phyloP scores from a whole-genome alignment of 2,329 filamentous ascomycete species.

The Xylariaceae sp. region DNA sequence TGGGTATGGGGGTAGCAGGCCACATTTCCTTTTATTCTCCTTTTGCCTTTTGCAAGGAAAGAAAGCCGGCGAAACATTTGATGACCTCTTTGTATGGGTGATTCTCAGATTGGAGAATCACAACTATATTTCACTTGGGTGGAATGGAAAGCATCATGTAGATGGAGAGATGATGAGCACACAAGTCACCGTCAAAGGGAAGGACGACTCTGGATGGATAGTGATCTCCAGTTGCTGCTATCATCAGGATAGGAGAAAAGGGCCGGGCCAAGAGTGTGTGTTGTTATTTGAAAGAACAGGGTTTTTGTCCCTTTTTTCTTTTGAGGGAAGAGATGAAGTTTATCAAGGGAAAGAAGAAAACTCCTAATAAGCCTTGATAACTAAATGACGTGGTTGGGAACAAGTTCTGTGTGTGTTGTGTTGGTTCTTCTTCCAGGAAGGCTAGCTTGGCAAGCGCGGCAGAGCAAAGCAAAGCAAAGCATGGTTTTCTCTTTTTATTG shows the following conservation, averaged over 20 bases:
- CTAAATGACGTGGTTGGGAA: no score
- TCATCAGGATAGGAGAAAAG: constrained; percentile 1
- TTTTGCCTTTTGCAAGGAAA: constrained; percentile 6
- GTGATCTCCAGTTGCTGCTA: neutral
- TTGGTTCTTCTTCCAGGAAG: constrained; percentile 2
- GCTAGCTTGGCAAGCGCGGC: constrained; percentile 11
- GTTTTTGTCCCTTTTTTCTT: constrained; percentile 1
- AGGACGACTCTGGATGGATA: constrained; percentile 7
- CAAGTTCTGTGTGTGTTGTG: neutral
- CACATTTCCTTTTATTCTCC: constrained; percentile 4
- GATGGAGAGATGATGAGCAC: constrained; percentile 17
- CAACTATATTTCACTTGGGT: neutral
- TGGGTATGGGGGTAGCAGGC: neutral
- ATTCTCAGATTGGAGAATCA: constrained; percentile 9
- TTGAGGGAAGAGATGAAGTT: constrained; percentile 2
- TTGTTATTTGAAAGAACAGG: neutral
- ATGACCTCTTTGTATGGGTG: constrained; percentile 10
- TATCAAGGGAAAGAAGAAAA: constrained; percentile 1
- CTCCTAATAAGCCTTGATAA: no score
- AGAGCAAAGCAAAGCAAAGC: constrained; percentile 7
- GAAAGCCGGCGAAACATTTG: constrained; percentile 2
- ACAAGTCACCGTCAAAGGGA: constrained; percentile 5
- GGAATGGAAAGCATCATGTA: constrained; percentile 9
- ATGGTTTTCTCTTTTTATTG: neutral
- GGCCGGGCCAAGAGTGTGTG: constrained; percentile 1